Percentiles rank a stretch among this genome's conserved stretches.
Evolutionary conservation across 768 basidiomycete species (phyloP).

Genomic region (Auriscalpium orientale): DNA sequence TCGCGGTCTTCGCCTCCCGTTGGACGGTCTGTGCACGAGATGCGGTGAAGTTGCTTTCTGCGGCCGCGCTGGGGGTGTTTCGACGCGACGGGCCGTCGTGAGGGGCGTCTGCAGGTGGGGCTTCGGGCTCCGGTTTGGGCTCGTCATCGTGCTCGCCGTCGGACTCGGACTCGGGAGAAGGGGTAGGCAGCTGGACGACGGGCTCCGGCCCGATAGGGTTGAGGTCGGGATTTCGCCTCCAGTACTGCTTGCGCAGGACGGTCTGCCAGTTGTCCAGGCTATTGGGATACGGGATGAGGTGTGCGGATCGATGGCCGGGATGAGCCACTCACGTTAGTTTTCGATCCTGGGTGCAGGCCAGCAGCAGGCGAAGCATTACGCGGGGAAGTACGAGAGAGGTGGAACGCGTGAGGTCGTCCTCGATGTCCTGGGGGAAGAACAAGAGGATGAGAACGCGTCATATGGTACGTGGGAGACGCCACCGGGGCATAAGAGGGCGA

Average conservation of each 20-base stretch:
- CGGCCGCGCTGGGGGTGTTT: background rate
- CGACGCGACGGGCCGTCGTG: background rate
- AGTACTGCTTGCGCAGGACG: constrained; percentile 68
- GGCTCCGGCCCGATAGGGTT: constrained; percentile 69
- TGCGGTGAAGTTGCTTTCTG: background rate
- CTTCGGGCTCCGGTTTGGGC: constrained; percentile 7
- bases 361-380: constrained; percentile 67
- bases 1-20: constrained; percentile 4
- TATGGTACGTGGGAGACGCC: constrained; percentile 5
- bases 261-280: constrained; percentile 78
- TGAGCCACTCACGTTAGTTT: constrained; percentile 57
- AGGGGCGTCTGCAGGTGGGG: background rate
- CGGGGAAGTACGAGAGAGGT: constrained; percentile 57
- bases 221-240: constrained; percentile 58
- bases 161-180: constrained; percentile 16
- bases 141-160: constrained; percentile 12
- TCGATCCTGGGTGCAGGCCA: constrained; percentile 70
- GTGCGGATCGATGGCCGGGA: constrained; percentile 11
- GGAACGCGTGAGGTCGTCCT: constrained; percentile 62
- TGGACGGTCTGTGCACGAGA: background rate
- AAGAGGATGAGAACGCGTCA: constrained; percentile 8
- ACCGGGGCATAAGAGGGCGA: background rate
- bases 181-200: constrained; percentile 14
- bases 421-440: constrained; percentile 51
- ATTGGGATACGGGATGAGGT: constrained; percentile 3